These are phyloP conservation scores for Hypsizygus marmoreus DNA, from an alignment of 768 basidiomycete genomes.

Conservation along the genomic window DNA sequence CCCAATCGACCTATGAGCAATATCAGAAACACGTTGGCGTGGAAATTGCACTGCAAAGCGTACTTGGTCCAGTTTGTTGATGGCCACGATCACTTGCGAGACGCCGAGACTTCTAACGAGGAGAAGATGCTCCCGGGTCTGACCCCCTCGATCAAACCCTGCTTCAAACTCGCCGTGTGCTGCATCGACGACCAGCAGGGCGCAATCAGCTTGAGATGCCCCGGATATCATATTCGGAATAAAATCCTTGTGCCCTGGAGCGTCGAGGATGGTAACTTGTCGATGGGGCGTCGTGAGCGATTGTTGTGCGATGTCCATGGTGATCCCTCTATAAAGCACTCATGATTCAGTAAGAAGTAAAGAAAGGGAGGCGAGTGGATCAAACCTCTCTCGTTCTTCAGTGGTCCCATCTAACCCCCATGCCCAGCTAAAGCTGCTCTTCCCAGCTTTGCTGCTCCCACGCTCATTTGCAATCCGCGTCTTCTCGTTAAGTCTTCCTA, in stretches of 20 bases:
- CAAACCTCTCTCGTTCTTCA: conserved; percentile 91
- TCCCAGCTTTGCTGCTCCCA: conserved; percentile 87
- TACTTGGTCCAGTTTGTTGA: conserved; percentile 96
- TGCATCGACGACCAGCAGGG: conserved; percentile 90
- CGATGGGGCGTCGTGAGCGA: conserved; percentile 72
- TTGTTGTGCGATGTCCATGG: conserved; percentile 94
- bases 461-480: conserved; percentile 82
- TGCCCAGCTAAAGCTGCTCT: conserved; percentile 96
- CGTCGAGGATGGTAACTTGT: conserved; percentile 91
- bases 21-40: not conserved
- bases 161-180: conserved; percentile 92
- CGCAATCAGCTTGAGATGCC: conserved; percentile 94
- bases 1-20: conserved; percentile 78
- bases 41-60: conserved; percentile 18
- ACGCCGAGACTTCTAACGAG: conserved; percentile 93
- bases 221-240: conserved; percentile 99
- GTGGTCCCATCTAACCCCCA: conserved; percentile 94
- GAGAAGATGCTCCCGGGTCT: conserved; percentile 92
- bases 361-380: conserved; percentile 5
- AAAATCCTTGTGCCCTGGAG: conserved; percentile 96
- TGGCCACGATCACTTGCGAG: conserved; percentile 84
- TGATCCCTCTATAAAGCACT: conserved; percentile 73
- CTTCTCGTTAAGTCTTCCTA: conserved; percentile 87
- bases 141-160: conserved; percentile 91
- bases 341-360: not conserved